Conservation (phyloP, 441 rosid species). For the Bocquillonia castaneifolia region DNA sequence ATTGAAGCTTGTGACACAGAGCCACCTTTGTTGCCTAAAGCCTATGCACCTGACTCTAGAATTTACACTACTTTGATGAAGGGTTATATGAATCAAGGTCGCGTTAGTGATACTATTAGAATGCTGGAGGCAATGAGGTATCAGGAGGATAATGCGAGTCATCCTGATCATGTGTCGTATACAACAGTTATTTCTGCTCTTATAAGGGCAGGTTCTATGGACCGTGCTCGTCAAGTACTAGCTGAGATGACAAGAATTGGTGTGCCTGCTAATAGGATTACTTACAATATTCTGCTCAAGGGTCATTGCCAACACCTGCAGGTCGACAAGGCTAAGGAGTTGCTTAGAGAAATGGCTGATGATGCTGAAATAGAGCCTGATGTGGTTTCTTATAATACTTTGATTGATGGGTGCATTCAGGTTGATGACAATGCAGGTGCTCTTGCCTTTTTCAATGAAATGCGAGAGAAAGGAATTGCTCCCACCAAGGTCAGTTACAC, state of each 20-base stretch:
- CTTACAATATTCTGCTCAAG: constrained; percentile 83
- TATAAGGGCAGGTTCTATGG: constrained; percentile 75
- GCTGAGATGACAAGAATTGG: constrained; percentile 75
- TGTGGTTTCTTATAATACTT: constrained; percentile 78
- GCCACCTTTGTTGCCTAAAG: constrained; percentile 63
- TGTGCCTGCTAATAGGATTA: constrained; percentile 76
- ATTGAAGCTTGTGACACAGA: constrained; percentile 29
- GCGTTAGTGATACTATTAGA: constrained; percentile 61
- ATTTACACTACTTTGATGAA: constrained; percentile 87
- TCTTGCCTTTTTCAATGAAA: constrained; percentile 70
- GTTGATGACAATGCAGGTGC: constrained; percentile 86
- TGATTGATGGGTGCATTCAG: constrained; percentile 80
- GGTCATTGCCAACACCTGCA: constrained; percentile 58
- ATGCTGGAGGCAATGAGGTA: constrained; percentile 85
- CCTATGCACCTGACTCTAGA: constrained; percentile 65
- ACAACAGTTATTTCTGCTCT: constrained; percentile 88
- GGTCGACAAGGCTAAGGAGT: constrained; percentile 47
- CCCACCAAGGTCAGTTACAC: constrained; percentile 94
- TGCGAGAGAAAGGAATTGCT: constrained; percentile 72
- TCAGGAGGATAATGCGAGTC: constrained; percentile 60
- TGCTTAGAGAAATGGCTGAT: constrained; percentile 65
- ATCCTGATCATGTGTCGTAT: constrained; percentile 82
- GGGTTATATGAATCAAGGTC: constrained; percentile 86
- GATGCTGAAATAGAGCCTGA: constrained; percentile 63
- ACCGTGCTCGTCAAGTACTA: constrained; percentile 72